phyloP scores from a whole-genome alignment of 805 yeast genomes.

The Starmerella khaoyaiensis region DNA sequence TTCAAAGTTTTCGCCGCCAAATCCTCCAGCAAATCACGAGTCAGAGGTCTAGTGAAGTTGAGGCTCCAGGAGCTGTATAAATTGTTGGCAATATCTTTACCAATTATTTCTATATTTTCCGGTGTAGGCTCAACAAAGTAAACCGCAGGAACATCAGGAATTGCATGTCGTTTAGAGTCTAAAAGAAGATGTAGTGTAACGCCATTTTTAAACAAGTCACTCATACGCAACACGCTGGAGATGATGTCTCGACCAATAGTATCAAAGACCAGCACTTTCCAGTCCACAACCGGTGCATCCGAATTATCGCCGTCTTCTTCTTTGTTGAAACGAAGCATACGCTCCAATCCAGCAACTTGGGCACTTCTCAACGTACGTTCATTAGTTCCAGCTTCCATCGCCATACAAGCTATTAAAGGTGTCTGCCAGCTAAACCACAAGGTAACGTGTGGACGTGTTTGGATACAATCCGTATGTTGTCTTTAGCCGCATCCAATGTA shows the following conservation, averaged over 20 bases:
- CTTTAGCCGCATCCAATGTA: too few relatives aligned
- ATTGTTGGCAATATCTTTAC: constrained; percentile 59
- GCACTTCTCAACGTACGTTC: constrained; percentile 23
- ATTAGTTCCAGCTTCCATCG: not conserved
- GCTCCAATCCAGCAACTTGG: constrained; percentile 44
- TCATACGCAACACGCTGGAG: constrained; percentile 83
- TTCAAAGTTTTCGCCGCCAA: constrained; percentile 69
- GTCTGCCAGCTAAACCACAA: too few relatives aligned
- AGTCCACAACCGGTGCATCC: constrained; percentile 28
- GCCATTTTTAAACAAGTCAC: constrained; percentile 80
- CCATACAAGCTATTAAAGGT: too few relatives aligned
- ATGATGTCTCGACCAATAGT: constrained; percentile 67
- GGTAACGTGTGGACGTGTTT: too few relatives aligned
- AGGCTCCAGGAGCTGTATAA: constrained; percentile 68
- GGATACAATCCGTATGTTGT: too few relatives aligned
- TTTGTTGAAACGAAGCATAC: constrained; percentile 72
- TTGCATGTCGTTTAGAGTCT: constrained; percentile 56
- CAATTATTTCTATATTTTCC: constrained; percentile 56
- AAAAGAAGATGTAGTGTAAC: constrained; percentile 79
- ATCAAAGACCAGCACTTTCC: constrained; percentile 89
- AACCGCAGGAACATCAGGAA: constrained; percentile 89
- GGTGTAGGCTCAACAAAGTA: constrained; percentile 82
- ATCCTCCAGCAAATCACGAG: constrained; percentile 70
- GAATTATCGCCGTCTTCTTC: constrained; percentile 30
- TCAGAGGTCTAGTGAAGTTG: constrained; percentile 72